phyloP scores from a whole-genome alignment of 768 basidiomycete species.

The Termitomyces heimii region DNA sequence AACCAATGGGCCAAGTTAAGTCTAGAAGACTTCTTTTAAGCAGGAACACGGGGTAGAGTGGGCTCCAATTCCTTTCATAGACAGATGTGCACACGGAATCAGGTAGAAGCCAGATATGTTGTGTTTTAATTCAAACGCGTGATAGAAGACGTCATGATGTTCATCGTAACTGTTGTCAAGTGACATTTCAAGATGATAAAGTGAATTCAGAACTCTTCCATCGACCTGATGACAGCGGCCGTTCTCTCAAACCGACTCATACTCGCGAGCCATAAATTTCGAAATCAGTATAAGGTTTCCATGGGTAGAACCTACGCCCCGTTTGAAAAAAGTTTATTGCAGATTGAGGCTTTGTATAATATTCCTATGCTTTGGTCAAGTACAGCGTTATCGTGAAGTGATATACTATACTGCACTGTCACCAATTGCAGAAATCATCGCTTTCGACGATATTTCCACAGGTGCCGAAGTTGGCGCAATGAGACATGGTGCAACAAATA shows the following conservation, averaged over 20 bases:
- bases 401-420: neutral
- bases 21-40: neutral
- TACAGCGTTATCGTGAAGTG: neutral
- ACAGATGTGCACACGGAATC: neutral
- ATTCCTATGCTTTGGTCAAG: neutral
- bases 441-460: neutral
- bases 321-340: neutral
- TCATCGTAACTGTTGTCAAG: neutral
- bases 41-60: neutral
- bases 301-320: neutral
- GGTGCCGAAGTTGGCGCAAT: conserved; percentile 8
- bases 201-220: neutral
- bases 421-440: neutral
- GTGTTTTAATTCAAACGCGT: neutral
- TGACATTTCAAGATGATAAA: neutral
- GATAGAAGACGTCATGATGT: neutral
- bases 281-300: too few relatives aligned
- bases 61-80: neutral
- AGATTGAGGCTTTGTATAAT: too few relatives aligned
- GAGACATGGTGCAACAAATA: conserved; percentile 42
- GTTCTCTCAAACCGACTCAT: too few relatives aligned
- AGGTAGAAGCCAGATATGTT: neutral
- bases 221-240: neutral
- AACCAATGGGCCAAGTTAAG: neutral
- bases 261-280: too few relatives aligned